Conservation (phyloP, 495 filamentous ascomycete genomes). For the Trichoderma asperelloides region DNA sequence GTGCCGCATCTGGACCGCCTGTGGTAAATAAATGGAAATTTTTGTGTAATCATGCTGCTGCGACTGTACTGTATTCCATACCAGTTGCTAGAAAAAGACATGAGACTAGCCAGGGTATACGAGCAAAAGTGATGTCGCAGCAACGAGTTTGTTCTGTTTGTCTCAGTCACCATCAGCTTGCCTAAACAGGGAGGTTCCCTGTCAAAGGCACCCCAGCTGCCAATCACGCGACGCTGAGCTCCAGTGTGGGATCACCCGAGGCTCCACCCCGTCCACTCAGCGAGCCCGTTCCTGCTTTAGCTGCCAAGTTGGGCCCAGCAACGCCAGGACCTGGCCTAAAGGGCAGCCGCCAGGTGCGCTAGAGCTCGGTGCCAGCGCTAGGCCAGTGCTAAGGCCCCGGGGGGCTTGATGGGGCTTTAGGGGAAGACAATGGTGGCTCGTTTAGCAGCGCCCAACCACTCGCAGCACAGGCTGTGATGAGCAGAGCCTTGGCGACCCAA, state of each 20-base stretch:
- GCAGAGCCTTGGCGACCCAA: not conserved
- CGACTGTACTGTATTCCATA: too few relatives aligned
- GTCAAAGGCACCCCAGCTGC: not conserved
- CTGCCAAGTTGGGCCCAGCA: constrained; percentile 4
- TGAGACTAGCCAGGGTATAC: too few relatives aligned
- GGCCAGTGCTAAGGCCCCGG: not conserved
- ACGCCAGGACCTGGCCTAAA: not conserved
- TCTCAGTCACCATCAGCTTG: not conserved
- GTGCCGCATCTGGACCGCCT: too few relatives aligned
- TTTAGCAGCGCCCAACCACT: constrained; percentile 3
- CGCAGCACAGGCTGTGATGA: not conserved
- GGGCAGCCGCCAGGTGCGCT: not conserved
- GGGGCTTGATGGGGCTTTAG: not conserved
- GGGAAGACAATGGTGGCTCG: not conserved
- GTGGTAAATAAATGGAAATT: too few relatives aligned
- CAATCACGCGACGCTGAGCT: not conserved
- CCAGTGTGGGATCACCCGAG: constrained; percentile 5
- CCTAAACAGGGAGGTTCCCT: not conserved
- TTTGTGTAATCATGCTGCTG: too few relatives aligned
- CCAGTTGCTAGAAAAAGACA: too few relatives aligned
- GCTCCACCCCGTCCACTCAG: not conserved
- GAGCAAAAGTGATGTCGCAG: too few relatives aligned
- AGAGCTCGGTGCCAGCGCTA: not conserved
- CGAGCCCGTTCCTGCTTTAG: constrained; percentile 7
- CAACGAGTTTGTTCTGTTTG: too few relatives aligned